Evolutionary conservation across 768 basidiomycete species (phyloP).

Genomic region (Rhodosporidiobolus sp.): DNA sequence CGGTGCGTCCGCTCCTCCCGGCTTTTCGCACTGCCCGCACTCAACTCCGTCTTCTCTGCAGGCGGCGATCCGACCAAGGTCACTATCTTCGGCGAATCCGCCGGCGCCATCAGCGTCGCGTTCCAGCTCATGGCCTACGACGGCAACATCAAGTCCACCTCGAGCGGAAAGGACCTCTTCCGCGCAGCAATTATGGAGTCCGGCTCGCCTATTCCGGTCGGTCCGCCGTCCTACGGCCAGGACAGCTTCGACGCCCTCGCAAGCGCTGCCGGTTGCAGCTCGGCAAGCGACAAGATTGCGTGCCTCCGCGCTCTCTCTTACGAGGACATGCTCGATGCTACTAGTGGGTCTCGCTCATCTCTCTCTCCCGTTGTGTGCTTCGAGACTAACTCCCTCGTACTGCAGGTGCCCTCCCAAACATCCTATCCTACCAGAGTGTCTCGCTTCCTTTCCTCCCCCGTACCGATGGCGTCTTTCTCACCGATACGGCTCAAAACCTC

Average conservation of each 20-base stretch:
- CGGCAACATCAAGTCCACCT: constrained; percentile 9
- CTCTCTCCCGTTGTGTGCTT: too few relatives aligned
- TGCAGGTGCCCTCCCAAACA: constrained; percentile 13
- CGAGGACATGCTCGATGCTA: constrained; percentile 6
- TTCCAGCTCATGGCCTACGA: constrained; percentile 21
- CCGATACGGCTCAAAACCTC: background rate
- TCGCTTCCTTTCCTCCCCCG: constrained; percentile 27
- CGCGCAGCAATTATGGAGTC: constrained; percentile 29
- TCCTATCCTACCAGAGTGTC: constrained; percentile 10
- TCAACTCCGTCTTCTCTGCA: background rate
- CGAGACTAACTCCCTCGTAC: background rate
- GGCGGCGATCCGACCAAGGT: constrained; percentile 30
- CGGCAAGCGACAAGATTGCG: background rate
- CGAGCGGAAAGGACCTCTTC: constrained; percentile 8
- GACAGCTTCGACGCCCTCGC: constrained; percentile 12
- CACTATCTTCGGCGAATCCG: constrained; percentile 24
- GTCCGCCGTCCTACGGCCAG: constrained; percentile 15
- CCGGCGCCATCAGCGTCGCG: constrained; percentile 20
- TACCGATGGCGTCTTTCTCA: background rate
- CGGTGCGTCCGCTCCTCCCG: background rate
- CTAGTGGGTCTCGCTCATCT: constrained; percentile 1
- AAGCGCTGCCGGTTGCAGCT: constrained; percentile 1
- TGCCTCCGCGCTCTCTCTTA: constrained; percentile 18
- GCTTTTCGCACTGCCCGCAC: too few relatives aligned
- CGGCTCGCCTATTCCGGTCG: constrained; percentile 21